Conservation (phyloP, 768 basidiomycete species). For the Lepiota subincarnata region DNA sequence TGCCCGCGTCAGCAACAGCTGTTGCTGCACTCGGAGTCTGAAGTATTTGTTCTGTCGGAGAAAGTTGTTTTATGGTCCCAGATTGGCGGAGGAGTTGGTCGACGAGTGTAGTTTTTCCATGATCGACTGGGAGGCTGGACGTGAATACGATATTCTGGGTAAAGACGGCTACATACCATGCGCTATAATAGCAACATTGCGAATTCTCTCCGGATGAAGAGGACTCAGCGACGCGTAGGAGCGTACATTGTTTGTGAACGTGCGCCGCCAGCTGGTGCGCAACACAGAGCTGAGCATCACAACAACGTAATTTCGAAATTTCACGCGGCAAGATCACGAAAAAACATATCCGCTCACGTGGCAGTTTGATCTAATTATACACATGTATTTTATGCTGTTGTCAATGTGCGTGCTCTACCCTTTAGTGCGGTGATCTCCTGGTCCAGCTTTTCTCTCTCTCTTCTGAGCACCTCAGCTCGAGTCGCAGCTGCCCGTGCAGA, state of each 20-base stretch:
- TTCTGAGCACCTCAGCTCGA: neutral
- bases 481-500: neutral
- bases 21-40: conserved; percentile 26
- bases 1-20: conserved; percentile 19
- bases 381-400: neutral
- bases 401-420: neutral
- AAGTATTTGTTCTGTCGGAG: conserved; percentile 30
- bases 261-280: neutral
- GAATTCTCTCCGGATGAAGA: conserved; percentile 30
- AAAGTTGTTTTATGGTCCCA: conserved; percentile 40
- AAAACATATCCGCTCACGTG: conserved; percentile 1
- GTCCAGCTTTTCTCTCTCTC: neutral
- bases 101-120: conserved; percentile 50
- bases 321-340: no score
- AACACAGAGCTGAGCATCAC: neutral
- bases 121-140: conserved; percentile 33
- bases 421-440: neutral
- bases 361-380: neutral
- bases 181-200: conserved; percentile 48
- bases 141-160: no score
- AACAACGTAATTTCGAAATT: neutral
- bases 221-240: conserved; percentile 1
- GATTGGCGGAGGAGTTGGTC: conserved; percentile 50
- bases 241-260: neutral
- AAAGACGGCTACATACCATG: conserved; percentile 33